These are phyloP conservation scores for Somion occarium DNA, from an alignment of 1,284 basidiomycete genomes.

Conservation along the genomic window DNA sequence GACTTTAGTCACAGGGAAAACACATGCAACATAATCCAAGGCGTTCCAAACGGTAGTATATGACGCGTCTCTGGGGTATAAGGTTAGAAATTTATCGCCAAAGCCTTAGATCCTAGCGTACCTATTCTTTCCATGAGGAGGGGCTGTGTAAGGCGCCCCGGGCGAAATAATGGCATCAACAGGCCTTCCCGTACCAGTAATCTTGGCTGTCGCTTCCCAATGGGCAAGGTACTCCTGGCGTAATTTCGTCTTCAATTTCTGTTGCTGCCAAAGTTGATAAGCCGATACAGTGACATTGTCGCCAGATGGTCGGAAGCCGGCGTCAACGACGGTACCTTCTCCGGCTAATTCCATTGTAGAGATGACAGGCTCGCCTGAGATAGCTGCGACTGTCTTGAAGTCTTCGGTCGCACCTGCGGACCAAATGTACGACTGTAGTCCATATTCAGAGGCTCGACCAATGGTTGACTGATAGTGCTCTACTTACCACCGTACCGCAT, in stretches of 20 bases:
- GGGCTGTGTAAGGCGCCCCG: constrained; percentile 24
- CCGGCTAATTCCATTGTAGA: constrained; percentile 23
- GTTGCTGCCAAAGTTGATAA: constrained; percentile 35
- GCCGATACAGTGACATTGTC: constrained; percentile 18
- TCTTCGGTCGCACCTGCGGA: constrained; percentile 21
- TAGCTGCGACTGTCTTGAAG: constrained; percentile 17
- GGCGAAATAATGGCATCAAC: constrained; percentile 36
- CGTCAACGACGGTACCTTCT: constrained; percentile 6
- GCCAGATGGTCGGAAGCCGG: constrained; percentile 8
- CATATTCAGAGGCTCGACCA: background rate
- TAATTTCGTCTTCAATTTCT: constrained; percentile 26
- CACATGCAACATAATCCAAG: constrained; percentile 40
- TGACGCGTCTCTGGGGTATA: constrained; percentile 15
- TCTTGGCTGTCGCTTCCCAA: constrained; percentile 31
- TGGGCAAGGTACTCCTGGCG: constrained; percentile 35
- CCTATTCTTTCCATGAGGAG: constrained; percentile 27
- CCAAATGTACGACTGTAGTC: constrained; percentile 22
- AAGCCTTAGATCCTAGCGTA: constrained; percentile 7
- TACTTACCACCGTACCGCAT: constrained; percentile 38
- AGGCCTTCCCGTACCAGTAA: constrained; percentile 36
- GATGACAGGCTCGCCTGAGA: constrained; percentile 29
- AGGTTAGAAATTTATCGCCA: background rate
- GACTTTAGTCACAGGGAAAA: constrained; percentile 40
- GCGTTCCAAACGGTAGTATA: constrained; percentile 22
- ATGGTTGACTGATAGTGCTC: background rate